A percentile compares a stretch with the other conserved stretches of the same genome.
These are phyloP conservation scores for Anethum foeniculum DNA, from an alignment of 140 eudicot genomes.

Conservation along the genomic window DNA sequence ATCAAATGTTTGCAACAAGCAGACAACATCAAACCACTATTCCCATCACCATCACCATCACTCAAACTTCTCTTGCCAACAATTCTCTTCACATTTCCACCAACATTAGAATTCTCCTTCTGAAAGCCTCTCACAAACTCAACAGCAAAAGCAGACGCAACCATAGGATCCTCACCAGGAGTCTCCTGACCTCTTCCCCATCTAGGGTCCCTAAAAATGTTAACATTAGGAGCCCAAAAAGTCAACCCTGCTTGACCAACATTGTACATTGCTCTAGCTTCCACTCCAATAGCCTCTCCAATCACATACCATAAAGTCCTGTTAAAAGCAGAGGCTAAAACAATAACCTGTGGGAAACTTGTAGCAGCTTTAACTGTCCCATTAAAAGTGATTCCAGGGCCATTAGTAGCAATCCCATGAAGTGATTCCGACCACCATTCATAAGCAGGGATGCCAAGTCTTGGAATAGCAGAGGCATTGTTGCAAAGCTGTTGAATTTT, in stretches of 20 bases:
- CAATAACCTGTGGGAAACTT: conserved; percentile 70
- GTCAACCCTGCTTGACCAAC: conserved; percentile 93
- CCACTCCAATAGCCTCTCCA: conserved; percentile 54
- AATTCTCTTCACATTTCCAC: conserved; percentile 1
- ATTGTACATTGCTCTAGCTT: conserved; percentile 85
- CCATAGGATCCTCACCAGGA: conserved; percentile 92
- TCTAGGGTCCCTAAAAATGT: conserved; percentile 89
- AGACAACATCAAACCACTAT: conserved; percentile 62
- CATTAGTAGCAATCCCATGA: conserved; percentile 76
- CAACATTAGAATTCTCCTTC: conserved; percentile 20
- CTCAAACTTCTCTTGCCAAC: conserved; percentile 35
- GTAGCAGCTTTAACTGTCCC: conserved; percentile 66
- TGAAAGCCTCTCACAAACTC: conserved; percentile 83
- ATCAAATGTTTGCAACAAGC: conserved; percentile 96
- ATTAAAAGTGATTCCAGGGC: conserved; percentile 69
- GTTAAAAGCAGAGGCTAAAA: conserved; percentile 62
- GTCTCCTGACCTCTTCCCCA: conserved; percentile 99
- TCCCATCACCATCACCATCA: conserved; percentile 17
- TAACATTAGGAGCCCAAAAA: conserved; percentile 88
- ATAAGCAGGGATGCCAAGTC: conserved; percentile 75
- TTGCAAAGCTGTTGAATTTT: conserved; percentile 66
- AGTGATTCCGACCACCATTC: conserved; percentile 99
- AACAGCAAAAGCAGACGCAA: conserved; percentile 47
- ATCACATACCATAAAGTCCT: conserved; percentile 54
- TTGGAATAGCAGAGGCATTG: conserved; percentile 52